Percentiles rank a stretch among this genome's conserved stretches.
Evolutionary conservation across 2,329 filamentous ascomycete genomes (phyloP).

Genomic region (Colletotrichum higginsianum): DNA sequence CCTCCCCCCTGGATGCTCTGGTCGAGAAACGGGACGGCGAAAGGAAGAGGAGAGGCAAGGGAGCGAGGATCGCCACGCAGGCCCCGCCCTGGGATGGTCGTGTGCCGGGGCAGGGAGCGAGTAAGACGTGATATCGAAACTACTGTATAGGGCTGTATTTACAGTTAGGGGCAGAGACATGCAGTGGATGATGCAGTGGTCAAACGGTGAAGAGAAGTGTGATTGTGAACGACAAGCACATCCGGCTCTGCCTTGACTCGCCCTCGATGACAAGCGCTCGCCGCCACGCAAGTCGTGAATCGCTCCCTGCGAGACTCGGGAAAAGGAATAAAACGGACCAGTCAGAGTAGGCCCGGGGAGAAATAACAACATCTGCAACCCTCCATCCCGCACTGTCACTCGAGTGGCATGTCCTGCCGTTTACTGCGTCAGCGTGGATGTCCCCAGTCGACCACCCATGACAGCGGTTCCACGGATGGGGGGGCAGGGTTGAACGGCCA

Average conservation of each 20-base stretch:
- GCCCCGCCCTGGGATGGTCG: conserved; percentile 16
- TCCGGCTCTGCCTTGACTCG: conserved; percentile 8
- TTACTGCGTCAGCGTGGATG: conserved; percentile 30
- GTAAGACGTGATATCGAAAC: conserved; percentile 21
- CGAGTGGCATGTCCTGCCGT: conserved; percentile 17
- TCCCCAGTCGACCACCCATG: conserved; percentile 29
- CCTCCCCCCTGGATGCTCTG: neutral
- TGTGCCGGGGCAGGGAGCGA: conserved; percentile 15
- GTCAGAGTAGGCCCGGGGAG: conserved; percentile 10
- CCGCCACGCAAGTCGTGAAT: conserved; percentile 2
- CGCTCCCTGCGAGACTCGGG: neutral
- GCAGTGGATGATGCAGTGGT: neutral
- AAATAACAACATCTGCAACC: neutral
- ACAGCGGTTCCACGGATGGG: conserved; percentile 27
- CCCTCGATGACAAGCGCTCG: neutral
- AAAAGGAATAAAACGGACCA: conserved; percentile 18
- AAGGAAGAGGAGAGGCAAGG: neutral
- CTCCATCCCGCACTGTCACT: conserved; percentile 22
- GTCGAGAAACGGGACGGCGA: conserved; percentile 1
- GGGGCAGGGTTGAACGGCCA: neutral
- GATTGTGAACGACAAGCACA: neutral
- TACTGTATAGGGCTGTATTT: neutral
- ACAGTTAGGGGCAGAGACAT: neutral
- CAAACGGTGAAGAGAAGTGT: neutral
- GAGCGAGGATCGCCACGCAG: conserved; percentile 6